Percentiles rank a stretch among this genome's conserved stretches.
Conservation (phyloP, 2,329 filamentous ascomycete species). For the Microsporum ferrugineum region DNA sequence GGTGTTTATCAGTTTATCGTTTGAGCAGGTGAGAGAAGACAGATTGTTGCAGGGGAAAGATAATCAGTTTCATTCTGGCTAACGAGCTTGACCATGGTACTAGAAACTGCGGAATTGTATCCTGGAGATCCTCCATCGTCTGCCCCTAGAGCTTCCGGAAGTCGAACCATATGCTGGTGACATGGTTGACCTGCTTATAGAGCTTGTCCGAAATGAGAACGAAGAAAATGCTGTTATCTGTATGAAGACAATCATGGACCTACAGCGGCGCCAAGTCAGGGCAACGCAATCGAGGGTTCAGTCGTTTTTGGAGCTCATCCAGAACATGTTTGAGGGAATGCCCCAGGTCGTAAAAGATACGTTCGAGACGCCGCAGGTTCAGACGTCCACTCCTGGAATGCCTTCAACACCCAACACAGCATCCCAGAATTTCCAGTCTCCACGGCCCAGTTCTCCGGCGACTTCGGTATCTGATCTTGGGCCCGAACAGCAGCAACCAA, state of each 20-base stretch:
- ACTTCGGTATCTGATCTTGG: slow-evolving; percentile 71
- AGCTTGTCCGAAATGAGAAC: slow-evolving; percentile 79
- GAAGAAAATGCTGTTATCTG: slow-evolving; percentile 98
- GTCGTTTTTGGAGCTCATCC: slow-evolving; percentile 78
- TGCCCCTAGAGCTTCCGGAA: slow-evolving; percentile 65
- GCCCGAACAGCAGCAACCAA: slow-evolving; percentile 70
- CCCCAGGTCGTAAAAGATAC: slow-evolving; percentile 90
- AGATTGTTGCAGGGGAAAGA: slow-evolving; percentile 1
- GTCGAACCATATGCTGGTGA: slow-evolving; percentile 82
- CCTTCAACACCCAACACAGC: slow-evolving; percentile 42
- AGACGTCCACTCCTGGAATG: slow-evolving; percentile 41
- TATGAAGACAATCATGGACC: slow-evolving; percentile 95
- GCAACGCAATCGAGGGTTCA: slow-evolving; percentile 73
- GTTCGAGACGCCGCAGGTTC: slow-evolving; percentile 58
- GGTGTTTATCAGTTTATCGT: slow-evolving; percentile 80
- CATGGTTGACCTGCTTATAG: slow-evolving; percentile 82
- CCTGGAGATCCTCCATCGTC: slow-evolving; percentile 84
- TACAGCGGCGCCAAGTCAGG: slow-evolving; percentile 85
- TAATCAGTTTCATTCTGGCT: slow-evolving; percentile 6
- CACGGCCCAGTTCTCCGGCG: slow-evolving; percentile 79
- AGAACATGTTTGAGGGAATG: slow-evolving; percentile 93
- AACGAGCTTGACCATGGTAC: background rate
- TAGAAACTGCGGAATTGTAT: slow-evolving; percentile 84
- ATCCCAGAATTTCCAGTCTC: slow-evolving; percentile 66
- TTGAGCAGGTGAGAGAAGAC: slow-evolving; percentile 60